These are phyloP conservation scores for Candida glaebosa DNA, from an alignment of 805 yeast species.

Conservation along the genomic window DNA sequence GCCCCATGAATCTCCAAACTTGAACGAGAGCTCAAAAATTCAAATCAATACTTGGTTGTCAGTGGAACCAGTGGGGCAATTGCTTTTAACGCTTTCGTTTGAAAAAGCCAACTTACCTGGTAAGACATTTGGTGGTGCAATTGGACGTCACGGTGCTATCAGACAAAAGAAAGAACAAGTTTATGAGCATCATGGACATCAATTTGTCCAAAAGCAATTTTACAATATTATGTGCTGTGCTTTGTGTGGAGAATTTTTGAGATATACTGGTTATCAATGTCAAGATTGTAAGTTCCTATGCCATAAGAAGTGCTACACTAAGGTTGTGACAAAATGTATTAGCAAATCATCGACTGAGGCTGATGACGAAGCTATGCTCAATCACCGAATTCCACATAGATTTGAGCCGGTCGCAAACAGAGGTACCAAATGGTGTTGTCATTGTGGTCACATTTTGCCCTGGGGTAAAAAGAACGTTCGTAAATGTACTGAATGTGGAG, in stretches of 20 bases:
- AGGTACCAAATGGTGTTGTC: constrained; percentile 99
- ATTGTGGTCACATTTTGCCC: constrained; percentile 94
- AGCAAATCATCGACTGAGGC: constrained; percentile 69
- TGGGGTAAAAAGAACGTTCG: constrained; percentile 92
- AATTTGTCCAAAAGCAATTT: constrained; percentile 91
- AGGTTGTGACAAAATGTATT: constrained; percentile 80
- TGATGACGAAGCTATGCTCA: constrained; percentile 77
- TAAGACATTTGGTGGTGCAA: constrained; percentile 41
- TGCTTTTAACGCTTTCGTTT: constrained; percentile 73
- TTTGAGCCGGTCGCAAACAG: constrained; percentile 89
- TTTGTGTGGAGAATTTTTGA: constrained; percentile 90
- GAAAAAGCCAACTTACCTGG: constrained; percentile 50
- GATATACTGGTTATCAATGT: constrained; percentile 84
- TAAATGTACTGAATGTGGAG: constrained; percentile 90
- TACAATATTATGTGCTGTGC: constrained; percentile 98
- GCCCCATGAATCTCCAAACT: neutral
- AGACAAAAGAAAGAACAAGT: constrained; percentile 89
- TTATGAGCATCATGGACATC: constrained; percentile 94
- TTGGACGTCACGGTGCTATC: constrained; percentile 94
- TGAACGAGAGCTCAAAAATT: constrained; percentile 21
- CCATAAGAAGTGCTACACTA: constrained; percentile 76
- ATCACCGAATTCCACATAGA: constrained; percentile 96
- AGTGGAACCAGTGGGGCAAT: constrained; percentile 92
- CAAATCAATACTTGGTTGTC: constrained; percentile 81
- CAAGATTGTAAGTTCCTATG: constrained; percentile 80